Evolutionary conservation across 1,284 basidiomycete genomes (phyloP).

Genomic region (Paramarasmius palmivorus): DNA sequence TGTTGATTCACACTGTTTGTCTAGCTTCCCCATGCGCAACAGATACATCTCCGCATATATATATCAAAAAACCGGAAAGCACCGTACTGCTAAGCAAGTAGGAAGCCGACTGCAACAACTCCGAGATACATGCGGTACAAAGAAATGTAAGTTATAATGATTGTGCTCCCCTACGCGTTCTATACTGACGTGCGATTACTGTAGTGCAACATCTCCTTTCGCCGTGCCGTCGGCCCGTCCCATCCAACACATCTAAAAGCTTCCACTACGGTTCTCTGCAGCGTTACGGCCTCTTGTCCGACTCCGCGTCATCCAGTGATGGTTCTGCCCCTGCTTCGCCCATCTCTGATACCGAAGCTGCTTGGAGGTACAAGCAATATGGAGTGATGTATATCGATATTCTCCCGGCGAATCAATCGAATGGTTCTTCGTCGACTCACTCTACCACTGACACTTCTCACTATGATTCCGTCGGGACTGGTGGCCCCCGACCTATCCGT

Average conservation of each 20-base stretch:
- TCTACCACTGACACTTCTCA: slow-evolving; percentile 12
- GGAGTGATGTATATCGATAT: slow-evolving; percentile 62
- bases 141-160: slow-evolving; percentile 64
- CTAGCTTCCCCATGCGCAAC: slow-evolving; percentile 67
- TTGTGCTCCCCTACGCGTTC: too few species aligned
- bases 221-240: slow-evolving; percentile 32
- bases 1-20: neutral
- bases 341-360: slow-evolving; percentile 32
- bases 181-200: too few species aligned
- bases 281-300: slow-evolving; percentile 8
- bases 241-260: slow-evolving; percentile 15
- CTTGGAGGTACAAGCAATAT: slow-evolving; percentile 24
- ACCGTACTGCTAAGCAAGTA: slow-evolving; percentile 70
- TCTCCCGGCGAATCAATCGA: slow-evolving; percentile 34
- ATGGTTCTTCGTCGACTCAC: slow-evolving; percentile 3
- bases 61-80: slow-evolving; percentile 58
- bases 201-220: slow-evolving; percentile 46
- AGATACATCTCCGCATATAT: slow-evolving; percentile 75
- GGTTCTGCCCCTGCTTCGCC: slow-evolving; percentile 37
- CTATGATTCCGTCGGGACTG: too few species aligned
- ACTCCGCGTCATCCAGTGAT: slow-evolving; percentile 32
- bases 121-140: slow-evolving; percentile 65
- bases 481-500: slow-evolving; percentile 47
- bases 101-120: slow-evolving; percentile 74
- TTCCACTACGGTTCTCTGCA: slow-evolving; percentile 29